phyloP scores from a whole-genome alignment of 805 yeast genomes.

The Saccharomycopsis fibuligera region DNA sequence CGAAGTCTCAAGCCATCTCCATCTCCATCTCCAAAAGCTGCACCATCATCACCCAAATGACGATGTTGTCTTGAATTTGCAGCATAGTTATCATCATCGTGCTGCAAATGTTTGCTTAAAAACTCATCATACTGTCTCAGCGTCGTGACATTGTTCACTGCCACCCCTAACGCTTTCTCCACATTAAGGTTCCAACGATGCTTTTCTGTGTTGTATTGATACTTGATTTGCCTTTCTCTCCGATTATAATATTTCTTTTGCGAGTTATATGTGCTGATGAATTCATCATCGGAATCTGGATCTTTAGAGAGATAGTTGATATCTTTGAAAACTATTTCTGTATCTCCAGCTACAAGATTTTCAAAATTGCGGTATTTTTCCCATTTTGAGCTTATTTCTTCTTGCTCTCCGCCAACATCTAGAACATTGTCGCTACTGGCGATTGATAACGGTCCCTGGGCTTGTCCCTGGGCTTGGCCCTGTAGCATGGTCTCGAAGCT shows the following conservation, averaged over 20 bases:
- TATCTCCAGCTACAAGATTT: background rate
- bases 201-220: background rate
- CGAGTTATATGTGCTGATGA: constrained; percentile 4
- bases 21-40: no score
- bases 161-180: background rate
- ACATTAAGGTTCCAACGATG: constrained; percentile 1
- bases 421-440: background rate
- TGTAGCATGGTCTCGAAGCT: background rate
- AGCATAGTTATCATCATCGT: no score
- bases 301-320: constrained; percentile 1
- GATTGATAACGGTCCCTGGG: no score
- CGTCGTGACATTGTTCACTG: background rate
- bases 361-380: background rate
- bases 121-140: no score
- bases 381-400: background rate
- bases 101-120: no score
- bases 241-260: constrained; percentile 13
- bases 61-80: no score
- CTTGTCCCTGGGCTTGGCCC: no score
- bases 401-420: background rate
- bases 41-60: no score
- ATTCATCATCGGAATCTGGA: constrained; percentile 19
- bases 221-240: constrained; percentile 10
- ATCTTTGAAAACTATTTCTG: background rate
- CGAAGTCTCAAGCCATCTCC: no score